Evolutionary conservation across 1,284 basidiomycete species (phyloP), one percentile per base, ranked within the genome.

Genomic region (Fistulina hepatica): DNA sequence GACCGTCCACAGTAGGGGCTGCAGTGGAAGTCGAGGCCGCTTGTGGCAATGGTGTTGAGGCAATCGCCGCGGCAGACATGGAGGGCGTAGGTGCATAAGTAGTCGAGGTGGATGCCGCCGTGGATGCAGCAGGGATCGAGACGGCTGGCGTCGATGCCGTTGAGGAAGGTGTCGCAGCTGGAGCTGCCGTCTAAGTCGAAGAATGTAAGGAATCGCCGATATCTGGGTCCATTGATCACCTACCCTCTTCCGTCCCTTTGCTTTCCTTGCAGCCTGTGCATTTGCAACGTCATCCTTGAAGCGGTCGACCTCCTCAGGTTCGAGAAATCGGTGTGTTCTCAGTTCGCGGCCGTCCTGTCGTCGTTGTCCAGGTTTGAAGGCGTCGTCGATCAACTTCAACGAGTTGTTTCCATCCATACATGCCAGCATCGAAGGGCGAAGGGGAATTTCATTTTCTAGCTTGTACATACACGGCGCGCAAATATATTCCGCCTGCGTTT

Each of bases 341-440:
- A 35, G 24, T 11, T 13, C 6, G 21, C 39, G 44, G 22, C 33
- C 26, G 35, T 48, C 48, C 0, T 22, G n/a, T 9, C 37, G 41
- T 51, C 57, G 15, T 48, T 43, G 19, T 37, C 53, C 21, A 35
- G 28, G 5, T 9, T 37, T 36, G 45, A 49, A 3, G n/a, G 23
- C 6, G 42, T 43, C 3, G 30, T 48, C 44, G 7, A 59, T 41
- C 0, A 58, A 44, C 44, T 60, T 60, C 4, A 61, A 45, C 0
- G 55, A 60, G 30, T 56, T 55, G 38, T 61, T 61, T 4, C 59
- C 60, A 40, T 63, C 60, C 33, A 60, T 48, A 3, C 48, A 42
- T 5, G 44, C 34, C 5, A 60, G 41, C 1, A 54, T 40, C 0
- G 39, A 34, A 22, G 49, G 52, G 5, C 33, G 3, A 2, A 56